Evolutionary conservation across 257 asterid genomes (phyloP), one percentile per base, ranked within the genome.

Genomic region (Verbascum thapsus): DNA sequence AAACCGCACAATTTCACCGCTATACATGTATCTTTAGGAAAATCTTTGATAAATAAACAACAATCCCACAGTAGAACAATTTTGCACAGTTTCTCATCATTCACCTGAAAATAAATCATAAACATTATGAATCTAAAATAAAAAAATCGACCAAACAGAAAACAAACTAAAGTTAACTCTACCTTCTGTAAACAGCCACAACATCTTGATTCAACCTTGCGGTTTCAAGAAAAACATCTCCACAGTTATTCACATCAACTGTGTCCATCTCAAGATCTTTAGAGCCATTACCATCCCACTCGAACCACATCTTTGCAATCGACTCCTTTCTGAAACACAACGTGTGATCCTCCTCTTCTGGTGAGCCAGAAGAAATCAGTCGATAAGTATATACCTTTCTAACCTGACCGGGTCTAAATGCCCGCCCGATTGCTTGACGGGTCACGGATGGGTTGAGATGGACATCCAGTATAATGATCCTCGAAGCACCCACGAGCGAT

Each of bases 341-440:
- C 8, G 64, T 23, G 18, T 94, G 99, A 71, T 94, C 97, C 48
- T 81, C 92, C 68, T 83, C 84, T 68, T 94, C 97, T 0, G 97
- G 96, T 11, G 99, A 82, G 26, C 67, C 86, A 45, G 78, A 58
- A 7, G 97, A 91, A 12, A 94, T 78, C 82, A 94, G 49, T 56
- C 97, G 84, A 53, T 94, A 90, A 1, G 78, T 69, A 19, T 79
- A 87, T 0, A 94, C 99, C 83, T 94, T 94, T 80, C 70, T 87
- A 66, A 57, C 69, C 77, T 94, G 99, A 26, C 99, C 99, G 1
- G 99, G 99, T 61, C 99, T 78, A 74, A 85, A 94, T 63, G 97
- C 97, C 26, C 99, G 96, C n/a, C 99, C 99, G n/a, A 94, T 82
- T 35, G 96, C 99, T 73, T 94, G 99, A 48, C 99, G 97, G 16